Evolutionary conservation across 2,329 filamentous ascomycete species (phyloP).

Genomic region (Zalaria sp.): DNA sequence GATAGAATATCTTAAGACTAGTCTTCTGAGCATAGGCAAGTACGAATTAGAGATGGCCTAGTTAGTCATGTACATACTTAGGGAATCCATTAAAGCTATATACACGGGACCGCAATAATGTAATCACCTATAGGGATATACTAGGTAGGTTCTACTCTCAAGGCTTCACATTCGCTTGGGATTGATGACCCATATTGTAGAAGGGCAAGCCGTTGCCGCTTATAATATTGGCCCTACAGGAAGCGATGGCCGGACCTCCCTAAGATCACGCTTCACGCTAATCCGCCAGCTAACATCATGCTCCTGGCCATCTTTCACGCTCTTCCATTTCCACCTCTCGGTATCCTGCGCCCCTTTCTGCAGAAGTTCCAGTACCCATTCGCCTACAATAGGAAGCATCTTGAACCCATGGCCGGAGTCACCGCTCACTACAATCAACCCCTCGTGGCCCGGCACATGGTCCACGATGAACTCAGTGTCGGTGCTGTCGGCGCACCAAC

Average conservation of each 20-base stretch:
- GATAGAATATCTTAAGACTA: too few species aligned
- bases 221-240: too few species aligned
- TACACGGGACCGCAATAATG: too few species aligned
- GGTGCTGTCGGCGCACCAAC: slow-evolving; percentile 49
- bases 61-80: too few species aligned
- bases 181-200: too few species aligned
- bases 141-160: too few species aligned
- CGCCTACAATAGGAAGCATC: slow-evolving; percentile 45
- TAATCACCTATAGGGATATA: too few species aligned
- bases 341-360: slow-evolving; percentile 29
- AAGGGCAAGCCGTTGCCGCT: too few species aligned
- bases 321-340: slow-evolving; percentile 40
- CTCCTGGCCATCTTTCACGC: slow-evolving; percentile 15
- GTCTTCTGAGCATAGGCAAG: too few species aligned
- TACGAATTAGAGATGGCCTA: too few species aligned
- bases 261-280: slow-evolving; percentile 17
- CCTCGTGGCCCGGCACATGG: slow-evolving; percentile 35
- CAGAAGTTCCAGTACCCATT: slow-evolving; percentile 38
- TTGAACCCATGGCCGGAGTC: slow-evolving; percentile 51
- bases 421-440: slow-evolving; percentile 38
- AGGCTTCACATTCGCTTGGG: too few species aligned
- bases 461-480: slow-evolving; percentile 49
- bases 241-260: slow-evolving; percentile 3
- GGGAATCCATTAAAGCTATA: too few species aligned
- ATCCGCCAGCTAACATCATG: slow-evolving; percentile 35